phyloP scores from a whole-genome alignment of 2,329 filamentous ascomycete genomes.

The Didymella glomerata region DNA sequence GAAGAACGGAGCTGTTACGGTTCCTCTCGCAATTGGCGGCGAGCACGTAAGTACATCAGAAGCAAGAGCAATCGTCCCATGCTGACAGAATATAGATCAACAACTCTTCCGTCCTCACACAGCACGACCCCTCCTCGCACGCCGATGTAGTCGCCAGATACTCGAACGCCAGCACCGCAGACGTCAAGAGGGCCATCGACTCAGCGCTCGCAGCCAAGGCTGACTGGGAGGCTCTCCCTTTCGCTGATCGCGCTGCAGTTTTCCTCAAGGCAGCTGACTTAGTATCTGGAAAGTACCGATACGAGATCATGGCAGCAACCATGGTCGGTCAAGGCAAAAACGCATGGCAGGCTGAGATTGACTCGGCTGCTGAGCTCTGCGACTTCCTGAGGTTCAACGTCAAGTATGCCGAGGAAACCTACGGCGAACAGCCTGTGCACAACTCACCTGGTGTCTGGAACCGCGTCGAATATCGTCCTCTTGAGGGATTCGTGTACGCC shows the following conservation, averaged over 20 bases:
- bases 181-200: conserved; percentile 82
- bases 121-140: conserved; percentile 86
- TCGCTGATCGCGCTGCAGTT: conserved; percentile 88
- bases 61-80: conserved; percentile 4
- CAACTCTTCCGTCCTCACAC: conserved; percentile 70
- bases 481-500: conserved; percentile 96
- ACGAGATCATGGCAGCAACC: conserved; percentile 94
- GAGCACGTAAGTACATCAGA: conserved; percentile 68
- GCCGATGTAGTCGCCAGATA: conserved; percentile 79
- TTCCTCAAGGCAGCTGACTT: conserved; percentile 97
- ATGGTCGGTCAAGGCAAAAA: conserved; percentile 99
- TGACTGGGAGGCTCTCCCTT: conserved; percentile 85
- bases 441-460: conserved; percentile 90
- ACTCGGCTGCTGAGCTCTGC: conserved; percentile 87
- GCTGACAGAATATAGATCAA: conserved; percentile 63
- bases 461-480: conserved; percentile 83
- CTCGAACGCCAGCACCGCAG: conserved; percentile 77
- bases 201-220: conserved; percentile 85
- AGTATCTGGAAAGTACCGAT: conserved; percentile 89
- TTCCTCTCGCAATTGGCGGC: conserved; percentile 85
- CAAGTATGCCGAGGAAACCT: conserved; percentile 89
- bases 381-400: conserved; percentile 97
- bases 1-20: conserved; percentile 73
- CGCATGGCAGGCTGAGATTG: conserved; percentile 98
- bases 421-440: conserved; percentile 84